These are phyloP conservation scores for Arthroderma sp. DNA, from an alignment of 2,329 filamentous ascomycete species.

Conservation along the genomic window DNA sequence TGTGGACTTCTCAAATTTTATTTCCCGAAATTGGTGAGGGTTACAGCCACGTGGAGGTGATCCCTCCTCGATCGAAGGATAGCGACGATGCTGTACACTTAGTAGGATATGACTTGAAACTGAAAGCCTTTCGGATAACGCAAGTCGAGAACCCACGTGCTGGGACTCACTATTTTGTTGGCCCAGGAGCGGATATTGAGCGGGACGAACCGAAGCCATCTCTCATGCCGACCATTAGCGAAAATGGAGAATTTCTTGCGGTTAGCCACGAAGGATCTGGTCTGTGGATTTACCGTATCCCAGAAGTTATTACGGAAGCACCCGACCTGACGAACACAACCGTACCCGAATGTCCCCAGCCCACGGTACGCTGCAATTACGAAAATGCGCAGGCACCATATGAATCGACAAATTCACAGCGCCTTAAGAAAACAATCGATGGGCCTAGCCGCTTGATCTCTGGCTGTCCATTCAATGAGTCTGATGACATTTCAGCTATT, in stretches of 20 bases:
- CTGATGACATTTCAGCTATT: constrained; percentile 51
- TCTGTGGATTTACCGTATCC: constrained; percentile 68
- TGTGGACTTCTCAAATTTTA: constrained; percentile 77
- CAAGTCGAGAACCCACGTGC: constrained; percentile 61
- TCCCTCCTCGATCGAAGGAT: constrained; percentile 32
- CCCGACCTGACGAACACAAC: background rate
- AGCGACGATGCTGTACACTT: constrained; percentile 56
- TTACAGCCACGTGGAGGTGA: constrained; percentile 61
- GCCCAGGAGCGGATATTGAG: constrained; percentile 37
- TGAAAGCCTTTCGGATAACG: constrained; percentile 66
- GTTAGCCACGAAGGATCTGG: constrained; percentile 60
- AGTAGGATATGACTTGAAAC: constrained; percentile 62
- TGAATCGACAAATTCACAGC: constrained; percentile 13
- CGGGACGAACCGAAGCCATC: constrained; percentile 52
- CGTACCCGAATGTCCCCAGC: background rate
- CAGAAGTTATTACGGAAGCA: constrained; percentile 39
- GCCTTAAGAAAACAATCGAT: constrained; percentile 23
- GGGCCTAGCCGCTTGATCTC: constrained; percentile 55
- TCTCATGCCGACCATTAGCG: constrained; percentile 56
- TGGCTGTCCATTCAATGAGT: constrained; percentile 51
- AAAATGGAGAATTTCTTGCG: constrained; percentile 56
- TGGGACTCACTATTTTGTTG: constrained; percentile 67
- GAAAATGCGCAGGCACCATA: constrained; percentile 12
- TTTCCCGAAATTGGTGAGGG: constrained; percentile 70
- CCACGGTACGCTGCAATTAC: constrained; percentile 10